A percentile compares a stretch with the other conserved stretches of the same genome.
phyloP scores from a whole-genome alignment of 2,329 filamentous ascomycete species.

The Colletotrichum spaethianum region DNA sequence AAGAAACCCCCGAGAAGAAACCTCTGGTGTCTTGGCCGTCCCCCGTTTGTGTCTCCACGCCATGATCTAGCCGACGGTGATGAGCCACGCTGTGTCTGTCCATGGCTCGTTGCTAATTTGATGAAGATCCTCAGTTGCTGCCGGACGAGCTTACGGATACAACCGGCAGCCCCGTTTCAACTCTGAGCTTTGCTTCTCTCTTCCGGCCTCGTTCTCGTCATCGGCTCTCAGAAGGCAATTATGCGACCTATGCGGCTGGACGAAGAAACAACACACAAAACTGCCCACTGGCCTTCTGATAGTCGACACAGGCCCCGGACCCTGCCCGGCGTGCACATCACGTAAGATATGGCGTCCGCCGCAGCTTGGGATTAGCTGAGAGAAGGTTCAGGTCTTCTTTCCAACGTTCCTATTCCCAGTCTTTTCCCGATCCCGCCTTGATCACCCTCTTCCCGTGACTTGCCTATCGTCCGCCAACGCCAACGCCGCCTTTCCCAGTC shows the following conservation, averaged over 20 bases:
- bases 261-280: neutral
- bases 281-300: neutral
- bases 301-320: neutral
- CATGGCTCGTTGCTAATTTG: slow-evolving; percentile 12
- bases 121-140: neutral
- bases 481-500: slow-evolving; percentile 6
- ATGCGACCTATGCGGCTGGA: neutral
- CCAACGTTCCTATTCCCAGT: slow-evolving; percentile 6
- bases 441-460: slow-evolving; percentile 9
- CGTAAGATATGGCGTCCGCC: neutral
- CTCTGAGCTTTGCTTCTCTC: neutral
- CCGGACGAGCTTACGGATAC: neutral
- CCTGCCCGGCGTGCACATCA: neutral
- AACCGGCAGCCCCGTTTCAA: slow-evolving; percentile 1
- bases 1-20: slow-evolving; percentile 20
- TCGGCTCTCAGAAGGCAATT: slow-evolving; percentile 7
- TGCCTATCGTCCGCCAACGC: neutral
- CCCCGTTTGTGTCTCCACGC: neutral
- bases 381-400: slow-evolving; percentile 2
- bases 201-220: slow-evolving; percentile 30
- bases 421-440: slow-evolving; percentile 26
- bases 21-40: slow-evolving; percentile 8
- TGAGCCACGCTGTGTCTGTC: neutral
- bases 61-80: neutral
- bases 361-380: neutral